A percentile compares a stretch with the other conserved stretches of the same genome.
These are phyloP conservation scores for Pleurotus cornucopiae DNA, from an alignment of 768 basidiomycete species.

Conservation along the genomic window DNA sequence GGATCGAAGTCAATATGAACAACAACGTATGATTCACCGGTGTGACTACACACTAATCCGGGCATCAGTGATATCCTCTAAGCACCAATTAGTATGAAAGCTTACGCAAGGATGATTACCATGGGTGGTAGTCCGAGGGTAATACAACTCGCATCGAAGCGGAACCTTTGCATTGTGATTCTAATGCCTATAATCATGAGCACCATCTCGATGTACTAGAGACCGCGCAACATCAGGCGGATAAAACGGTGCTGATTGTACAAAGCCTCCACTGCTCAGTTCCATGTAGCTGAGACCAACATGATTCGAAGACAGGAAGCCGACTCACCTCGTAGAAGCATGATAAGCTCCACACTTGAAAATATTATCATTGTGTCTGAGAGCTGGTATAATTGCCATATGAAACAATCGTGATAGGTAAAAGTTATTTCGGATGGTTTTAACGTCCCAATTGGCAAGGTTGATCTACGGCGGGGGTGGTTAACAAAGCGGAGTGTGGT, in stretches of 20 bases:
- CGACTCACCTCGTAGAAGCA: no score
- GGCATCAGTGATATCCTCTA: not conserved
- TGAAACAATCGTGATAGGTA: not conserved
- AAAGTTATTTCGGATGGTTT: not conserved
- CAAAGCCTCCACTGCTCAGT: constrained; percentile 6
- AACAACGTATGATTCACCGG: constrained; percentile 10
- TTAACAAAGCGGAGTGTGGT: not conserved
- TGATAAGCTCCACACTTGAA: no score
- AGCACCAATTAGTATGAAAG: not conserved
- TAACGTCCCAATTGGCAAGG: not conserved
- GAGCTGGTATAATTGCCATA: not conserved
- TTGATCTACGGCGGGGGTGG: not conserved
- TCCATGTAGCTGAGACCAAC: not conserved
- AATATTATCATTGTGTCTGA: no score
- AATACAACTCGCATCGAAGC: not conserved
- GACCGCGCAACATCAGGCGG: not conserved
- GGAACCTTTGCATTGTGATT: not conserved
- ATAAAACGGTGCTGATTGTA: not conserved
- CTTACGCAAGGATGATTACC: constrained; percentile 29
- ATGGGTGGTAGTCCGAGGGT: constrained; percentile 17
- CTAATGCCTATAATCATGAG: not conserved
- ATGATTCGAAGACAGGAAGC: not conserved
- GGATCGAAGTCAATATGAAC: constrained; percentile 13
- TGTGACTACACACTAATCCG: constrained; percentile 8
- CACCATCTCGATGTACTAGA: not conserved